Evolutionary conservation across 225 moss, liverwort and hornwort genomes (phyloP).

Genomic region (Straminergon stramineum): DNA sequence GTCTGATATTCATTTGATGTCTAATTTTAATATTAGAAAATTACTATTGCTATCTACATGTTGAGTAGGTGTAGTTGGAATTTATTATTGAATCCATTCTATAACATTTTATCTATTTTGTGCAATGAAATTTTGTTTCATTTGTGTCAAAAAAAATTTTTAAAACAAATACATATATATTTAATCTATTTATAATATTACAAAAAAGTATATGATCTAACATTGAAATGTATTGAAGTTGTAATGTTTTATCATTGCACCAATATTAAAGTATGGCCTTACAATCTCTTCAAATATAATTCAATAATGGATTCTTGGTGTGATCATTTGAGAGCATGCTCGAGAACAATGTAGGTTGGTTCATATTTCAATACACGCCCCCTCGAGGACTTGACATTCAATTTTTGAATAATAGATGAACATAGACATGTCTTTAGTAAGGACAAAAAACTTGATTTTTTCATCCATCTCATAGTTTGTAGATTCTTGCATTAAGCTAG

Average conservation of each 20-base stretch:
- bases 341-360: background rate
- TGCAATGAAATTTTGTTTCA: too few relatives aligned
- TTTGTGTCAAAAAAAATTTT: too few relatives aligned
- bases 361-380: background rate
- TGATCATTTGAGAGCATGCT: background rate
- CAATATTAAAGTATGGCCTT: too few relatives aligned
- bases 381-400: background rate
- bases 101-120: too few relatives aligned
- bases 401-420: background rate
- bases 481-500: background rate
- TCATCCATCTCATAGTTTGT: background rate
- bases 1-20: background rate
- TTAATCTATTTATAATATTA: background rate
- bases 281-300: background rate
- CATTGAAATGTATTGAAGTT: background rate
- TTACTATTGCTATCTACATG: background rate
- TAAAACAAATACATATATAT: too few relatives aligned
- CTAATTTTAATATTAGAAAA: background rate
- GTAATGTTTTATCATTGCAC: background rate
- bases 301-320: background rate
- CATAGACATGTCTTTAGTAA: background rate
- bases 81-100: fast-evolving
- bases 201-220: background rate
- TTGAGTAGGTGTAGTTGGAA: background rate
- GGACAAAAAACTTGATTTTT: background rate